A percentile compares a stretch with the other conserved stretches of the same genome.
Evolutionary conservation across 805 yeast genomes (phyloP).

Genomic region (Candida jianshihensis): DNA sequence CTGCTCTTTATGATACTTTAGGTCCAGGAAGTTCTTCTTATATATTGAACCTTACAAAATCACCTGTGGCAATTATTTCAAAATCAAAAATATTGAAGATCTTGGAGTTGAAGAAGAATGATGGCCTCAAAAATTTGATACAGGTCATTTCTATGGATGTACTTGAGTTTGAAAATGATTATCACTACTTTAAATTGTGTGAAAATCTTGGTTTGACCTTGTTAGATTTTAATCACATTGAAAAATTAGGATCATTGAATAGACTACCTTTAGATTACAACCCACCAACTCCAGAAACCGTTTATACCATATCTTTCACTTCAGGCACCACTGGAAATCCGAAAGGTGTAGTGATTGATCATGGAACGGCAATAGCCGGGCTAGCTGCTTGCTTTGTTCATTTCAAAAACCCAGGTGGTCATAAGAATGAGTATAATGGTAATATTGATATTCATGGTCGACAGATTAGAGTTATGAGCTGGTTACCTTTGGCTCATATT

Average conservation of each 20-base stretch:
- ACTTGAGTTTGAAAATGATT: constrained; percentile 22
- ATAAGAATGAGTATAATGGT: constrained; percentile 3
- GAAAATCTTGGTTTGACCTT: constrained; percentile 26
- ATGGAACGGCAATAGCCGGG: constrained; percentile 35
- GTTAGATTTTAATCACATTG: constrained; percentile 26
- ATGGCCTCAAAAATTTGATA: constrained; percentile 26
- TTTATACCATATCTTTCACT: constrained; percentile 52
- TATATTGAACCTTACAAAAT: constrained; percentile 43
- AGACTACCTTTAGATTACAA: constrained; percentile 24
- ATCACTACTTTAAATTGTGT: constrained; percentile 15
- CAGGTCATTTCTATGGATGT: constrained; percentile 43
- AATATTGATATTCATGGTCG: constrained; percentile 13
- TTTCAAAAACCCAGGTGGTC: constrained; percentile 5
- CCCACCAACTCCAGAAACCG: constrained; percentile 31
- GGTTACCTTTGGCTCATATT: constrained; percentile 56
- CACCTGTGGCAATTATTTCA: constrained; percentile 44
- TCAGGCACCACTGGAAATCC: constrained; percentile 66
- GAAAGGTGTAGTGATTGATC: constrained; percentile 50
- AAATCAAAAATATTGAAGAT: constrained; percentile 36
- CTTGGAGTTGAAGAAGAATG: constrained; percentile 32
- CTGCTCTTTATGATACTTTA: constrained; percentile 37
- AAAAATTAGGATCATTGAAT: constrained; percentile 27
- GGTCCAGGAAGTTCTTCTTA: constrained; percentile 46
- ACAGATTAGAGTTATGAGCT: constrained; percentile 28
- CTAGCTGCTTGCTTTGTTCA: constrained; percentile 22